Percentiles rank a stretch among this genome's conserved stretches.
phyloP scores from a whole-genome alignment of 805 yeast species.

The Candida bentonensis region DNA sequence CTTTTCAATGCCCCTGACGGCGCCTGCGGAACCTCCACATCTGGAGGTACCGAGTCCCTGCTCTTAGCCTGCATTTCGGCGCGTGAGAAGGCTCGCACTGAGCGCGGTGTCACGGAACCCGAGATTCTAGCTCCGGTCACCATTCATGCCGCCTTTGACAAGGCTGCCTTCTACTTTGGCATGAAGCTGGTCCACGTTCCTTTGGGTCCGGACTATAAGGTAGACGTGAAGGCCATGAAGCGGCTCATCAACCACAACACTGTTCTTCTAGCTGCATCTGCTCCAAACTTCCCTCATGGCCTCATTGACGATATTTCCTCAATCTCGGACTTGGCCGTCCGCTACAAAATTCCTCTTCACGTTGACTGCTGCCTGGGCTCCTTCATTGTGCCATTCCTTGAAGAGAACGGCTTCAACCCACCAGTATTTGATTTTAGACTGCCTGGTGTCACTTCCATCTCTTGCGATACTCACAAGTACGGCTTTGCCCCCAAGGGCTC shows the following conservation, averaged over 20 bases:
- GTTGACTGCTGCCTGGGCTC: slow-evolving; percentile 96
- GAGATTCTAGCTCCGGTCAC: slow-evolving; percentile 85
- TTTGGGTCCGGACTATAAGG: slow-evolving; percentile 58
- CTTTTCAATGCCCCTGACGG: slow-evolving; percentile 69
- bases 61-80: slow-evolving; percentile 81
- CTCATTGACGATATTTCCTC: slow-evolving; percentile 78
- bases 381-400: slow-evolving; percentile 70
- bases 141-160: slow-evolving; percentile 89
- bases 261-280: slow-evolving; percentile 76
- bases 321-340: slow-evolving; percentile 50
- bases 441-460: slow-evolving; percentile 86
- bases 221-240: slow-evolving; percentile 46
- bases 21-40: slow-evolving; percentile 70
- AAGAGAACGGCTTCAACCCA: slow-evolving; percentile 39
- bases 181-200: slow-evolving; percentile 75
- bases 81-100: slow-evolving; percentile 47
- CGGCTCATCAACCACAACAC: slow-evolving; percentile 65
- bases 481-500: slow-evolving; percentile 98
- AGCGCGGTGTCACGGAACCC: slow-evolving; percentile 49
- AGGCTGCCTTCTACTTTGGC: slow-evolving; percentile 82
- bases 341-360: slow-evolving; percentile 68
- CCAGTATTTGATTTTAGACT: slow-evolving; percentile 73
- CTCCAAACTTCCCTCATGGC: slow-evolving; percentile 96
- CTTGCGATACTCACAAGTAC: slow-evolving; percentile 98
- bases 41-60: slow-evolving; percentile 94